These are phyloP conservation scores for Cornus controversa DNA, from an alignment of 148 eudicot species.

Conservation along the genomic window DNA sequence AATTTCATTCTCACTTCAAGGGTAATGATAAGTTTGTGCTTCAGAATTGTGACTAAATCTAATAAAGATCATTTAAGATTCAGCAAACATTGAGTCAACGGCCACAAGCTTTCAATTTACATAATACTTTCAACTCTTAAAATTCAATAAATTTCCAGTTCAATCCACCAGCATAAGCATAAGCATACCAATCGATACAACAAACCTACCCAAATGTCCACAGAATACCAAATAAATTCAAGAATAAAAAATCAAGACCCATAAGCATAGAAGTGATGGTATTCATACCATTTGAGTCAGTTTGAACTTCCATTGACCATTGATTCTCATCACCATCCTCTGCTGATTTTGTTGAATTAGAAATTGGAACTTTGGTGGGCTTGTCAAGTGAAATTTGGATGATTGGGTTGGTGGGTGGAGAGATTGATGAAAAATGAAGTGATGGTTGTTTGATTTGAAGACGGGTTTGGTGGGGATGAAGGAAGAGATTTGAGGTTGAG, in stretches of 20 bases:
- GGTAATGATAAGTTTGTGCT: not conserved
- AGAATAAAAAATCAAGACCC: not conserved
- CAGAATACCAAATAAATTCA: not conserved
- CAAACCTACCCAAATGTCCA: not conserved
- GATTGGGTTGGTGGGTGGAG: constrained; percentile 10
- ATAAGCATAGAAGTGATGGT: not conserved
- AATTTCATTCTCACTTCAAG: no score
- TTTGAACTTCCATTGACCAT: not conserved
- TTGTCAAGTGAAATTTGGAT: constrained; percentile 2
- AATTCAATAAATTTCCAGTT: no score
- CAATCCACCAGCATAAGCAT: no score
- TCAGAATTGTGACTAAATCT: not conserved
- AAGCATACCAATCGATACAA: not conserved
- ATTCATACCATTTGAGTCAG: constrained; percentile 10
- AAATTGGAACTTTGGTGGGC: not conserved
- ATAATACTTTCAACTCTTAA: no score
- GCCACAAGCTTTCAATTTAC: no score
- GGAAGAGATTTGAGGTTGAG: constrained; percentile 37
- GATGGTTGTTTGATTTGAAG: constrained; percentile 10
- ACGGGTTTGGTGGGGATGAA: constrained; percentile 12
- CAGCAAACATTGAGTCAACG: not conserved
- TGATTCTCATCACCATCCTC: not conserved
- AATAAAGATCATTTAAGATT: not conserved
- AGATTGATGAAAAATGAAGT: not conserved
- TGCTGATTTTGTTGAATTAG: not conserved